phyloP scores from a whole-genome alignment of 257 asterid species.

The Lycium barbarum region DNA sequence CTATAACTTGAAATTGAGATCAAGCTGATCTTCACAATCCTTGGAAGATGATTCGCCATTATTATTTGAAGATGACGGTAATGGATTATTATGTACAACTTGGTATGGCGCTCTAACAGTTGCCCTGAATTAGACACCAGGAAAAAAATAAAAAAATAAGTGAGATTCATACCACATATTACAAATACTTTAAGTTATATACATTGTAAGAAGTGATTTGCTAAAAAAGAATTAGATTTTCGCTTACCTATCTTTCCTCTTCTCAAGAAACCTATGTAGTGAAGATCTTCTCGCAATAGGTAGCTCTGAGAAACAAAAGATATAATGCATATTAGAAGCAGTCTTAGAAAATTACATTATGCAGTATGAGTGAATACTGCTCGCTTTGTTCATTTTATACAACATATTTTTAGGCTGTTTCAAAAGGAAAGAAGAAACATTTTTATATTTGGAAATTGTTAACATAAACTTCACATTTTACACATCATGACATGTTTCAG shows the following conservation, averaged over 20 bases:
- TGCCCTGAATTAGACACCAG: conserved; percentile 48
- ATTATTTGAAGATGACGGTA: conserved; percentile 29
- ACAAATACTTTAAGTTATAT: background rate
- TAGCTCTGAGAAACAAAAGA: conserved; percentile 51
- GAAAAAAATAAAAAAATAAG: background rate
- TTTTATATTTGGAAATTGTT: background rate
- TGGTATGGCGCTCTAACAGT: conserved; percentile 69
- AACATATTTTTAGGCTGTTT: background rate
- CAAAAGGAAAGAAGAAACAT: background rate
- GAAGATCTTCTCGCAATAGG: conserved; percentile 91
- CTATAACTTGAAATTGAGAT: conserved; percentile 70
- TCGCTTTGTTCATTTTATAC: background rate
- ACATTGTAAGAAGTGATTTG: background rate
- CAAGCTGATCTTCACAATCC: conserved; percentile 51
- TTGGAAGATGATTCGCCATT: conserved; percentile 28
- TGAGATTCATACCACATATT: background rate
- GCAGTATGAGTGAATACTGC: background rate
- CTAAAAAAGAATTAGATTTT: background rate
- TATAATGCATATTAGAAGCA: background rate
- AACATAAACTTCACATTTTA: background rate
- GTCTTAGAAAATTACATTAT: too few relatives aligned
- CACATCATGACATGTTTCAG: background rate
- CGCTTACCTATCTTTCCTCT: conserved; percentile 79
- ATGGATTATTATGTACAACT: conserved; percentile 41
- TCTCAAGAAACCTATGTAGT: conserved; percentile 75